Conservation (phyloP, 192 early-diverging fungal species). For the Umbelopsis isabellina region DNA sequence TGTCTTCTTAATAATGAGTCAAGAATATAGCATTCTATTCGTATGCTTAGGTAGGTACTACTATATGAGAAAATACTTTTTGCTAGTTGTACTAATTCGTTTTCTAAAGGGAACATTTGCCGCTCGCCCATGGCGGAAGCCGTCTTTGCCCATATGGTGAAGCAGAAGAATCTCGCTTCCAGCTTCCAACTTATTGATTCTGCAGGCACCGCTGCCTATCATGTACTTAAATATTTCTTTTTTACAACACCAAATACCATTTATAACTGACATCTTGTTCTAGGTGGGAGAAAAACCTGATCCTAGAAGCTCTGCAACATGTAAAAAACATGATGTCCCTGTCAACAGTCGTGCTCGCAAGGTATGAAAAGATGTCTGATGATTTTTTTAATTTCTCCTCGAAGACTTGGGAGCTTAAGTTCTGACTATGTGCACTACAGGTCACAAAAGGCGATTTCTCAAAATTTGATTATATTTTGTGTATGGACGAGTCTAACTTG, state of each 20-base stretch:
- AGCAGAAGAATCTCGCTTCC: constrained; percentile 52
- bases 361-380: constrained; percentile 36
- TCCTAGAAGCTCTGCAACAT: constrained; percentile 64
- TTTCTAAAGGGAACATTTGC: constrained; percentile 41
- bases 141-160: constrained; percentile 80
- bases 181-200: constrained; percentile 76
- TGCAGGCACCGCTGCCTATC: constrained; percentile 84
- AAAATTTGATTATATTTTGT: constrained; percentile 84
- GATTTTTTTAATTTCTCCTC: not conserved
- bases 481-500: constrained; percentile 89
- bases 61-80: not conserved
- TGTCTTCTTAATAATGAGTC: not conserved
- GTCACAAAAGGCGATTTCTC: constrained; percentile 61
- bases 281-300: constrained; percentile 75
- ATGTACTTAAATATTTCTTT: constrained; percentile 51
- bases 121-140: constrained; percentile 90
- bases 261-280: not conserved
- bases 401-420: not conserved
- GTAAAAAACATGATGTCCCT: constrained; percentile 69
- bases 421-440: constrained; percentile 15
- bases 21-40: constrained; percentile 22
- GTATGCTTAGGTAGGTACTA: constrained; percentile 25
- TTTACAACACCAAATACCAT: not conserved
- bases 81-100: not conserved
- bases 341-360: constrained; percentile 77